A percentile compares a stretch with the other conserved stretches of the same genome.
Evolutionary conservation across 352 stramenopile species (phyloP).

Genomic region (Phytopythium cucurbitacearum): DNA sequence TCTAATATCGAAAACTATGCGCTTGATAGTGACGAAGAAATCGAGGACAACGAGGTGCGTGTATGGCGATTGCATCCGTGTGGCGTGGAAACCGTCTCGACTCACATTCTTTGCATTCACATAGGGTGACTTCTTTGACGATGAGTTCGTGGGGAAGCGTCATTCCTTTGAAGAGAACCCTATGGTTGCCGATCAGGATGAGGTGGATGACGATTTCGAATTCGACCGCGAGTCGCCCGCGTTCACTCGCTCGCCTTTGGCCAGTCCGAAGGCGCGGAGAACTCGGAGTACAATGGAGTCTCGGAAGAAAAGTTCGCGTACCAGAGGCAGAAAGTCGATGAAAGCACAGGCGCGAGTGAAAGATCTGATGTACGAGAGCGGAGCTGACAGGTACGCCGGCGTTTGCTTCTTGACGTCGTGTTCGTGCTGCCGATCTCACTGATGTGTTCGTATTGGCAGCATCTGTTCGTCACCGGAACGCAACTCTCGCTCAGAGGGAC

Average conservation of each 20-base stretch:
- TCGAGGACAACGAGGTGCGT: slow-evolving; percentile 78
- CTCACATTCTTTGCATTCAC: neutral
- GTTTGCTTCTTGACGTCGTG: neutral
- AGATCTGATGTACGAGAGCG: slow-evolving; percentile 68
- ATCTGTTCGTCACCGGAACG: slow-evolving; percentile 76
- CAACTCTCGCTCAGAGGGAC: slow-evolving; percentile 39
- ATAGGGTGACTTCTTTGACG: slow-evolving; percentile 74
- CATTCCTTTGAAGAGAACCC: slow-evolving; percentile 76
- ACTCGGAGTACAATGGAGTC: slow-evolving; percentile 27
- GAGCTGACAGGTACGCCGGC: slow-evolving; percentile 60
- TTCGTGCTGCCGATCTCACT: neutral
- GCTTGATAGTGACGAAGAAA: slow-evolving; percentile 81
- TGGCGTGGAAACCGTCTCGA: neutral
- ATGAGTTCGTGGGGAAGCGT: slow-evolving; percentile 64
- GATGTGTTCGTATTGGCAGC: slow-evolving; percentile 24
- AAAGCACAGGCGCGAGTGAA: slow-evolving; percentile 53
- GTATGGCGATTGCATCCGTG: neutral
- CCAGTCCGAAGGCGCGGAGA: slow-evolving; percentile 49
- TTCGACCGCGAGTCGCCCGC: slow-evolving; percentile 73
- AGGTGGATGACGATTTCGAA: slow-evolving; percentile 86
- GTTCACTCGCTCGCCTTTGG: slow-evolving; percentile 37
- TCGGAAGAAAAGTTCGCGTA: slow-evolving; percentile 43
- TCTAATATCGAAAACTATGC: slow-evolving; percentile 56
- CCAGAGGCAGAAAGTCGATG: slow-evolving; percentile 42
- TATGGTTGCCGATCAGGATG: slow-evolving; percentile 59